These are phyloP conservation scores for Anastatica hierochuntica DNA, from an alignment of 345 rosid species.

Conservation along the genomic window DNA sequence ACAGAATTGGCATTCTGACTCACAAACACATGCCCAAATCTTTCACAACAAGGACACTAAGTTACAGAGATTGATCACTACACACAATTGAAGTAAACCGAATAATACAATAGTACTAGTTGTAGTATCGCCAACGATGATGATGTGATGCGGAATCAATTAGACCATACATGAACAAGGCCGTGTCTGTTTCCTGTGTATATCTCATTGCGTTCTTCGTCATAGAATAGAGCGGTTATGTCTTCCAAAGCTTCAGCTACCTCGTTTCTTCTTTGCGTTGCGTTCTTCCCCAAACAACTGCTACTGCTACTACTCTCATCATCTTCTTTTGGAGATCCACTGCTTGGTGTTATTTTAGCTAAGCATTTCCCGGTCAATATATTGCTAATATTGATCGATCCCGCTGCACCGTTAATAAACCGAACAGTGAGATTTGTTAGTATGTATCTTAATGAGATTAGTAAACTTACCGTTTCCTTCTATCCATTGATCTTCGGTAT, in stretches of 20 bases:
- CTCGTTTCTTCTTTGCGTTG: conserved; percentile 43
- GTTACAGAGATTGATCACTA: conserved; percentile 17
- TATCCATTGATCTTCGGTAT: conserved; percentile 77
- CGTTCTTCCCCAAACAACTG: no score
- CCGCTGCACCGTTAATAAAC: conserved; percentile 36
- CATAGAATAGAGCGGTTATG: conserved; percentile 83
- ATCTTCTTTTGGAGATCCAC: conserved; percentile 40
- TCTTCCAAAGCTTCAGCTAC: conserved; percentile 80
- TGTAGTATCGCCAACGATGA: no score
- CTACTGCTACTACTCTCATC: conserved; percentile 45
- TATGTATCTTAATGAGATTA: neutral
- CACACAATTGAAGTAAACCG: conserved; percentile 21
- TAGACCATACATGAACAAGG: conserved; percentile 86
- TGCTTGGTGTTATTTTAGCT: conserved; percentile 64
- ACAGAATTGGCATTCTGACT: conserved; percentile 13
- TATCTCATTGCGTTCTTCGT: conserved; percentile 89
- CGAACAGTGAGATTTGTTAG: neutral
- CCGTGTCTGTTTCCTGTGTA: conserved; percentile 83
- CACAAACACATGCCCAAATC: conserved; percentile 19
- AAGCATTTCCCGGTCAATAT: conserved; percentile 96
- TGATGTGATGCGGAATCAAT: conserved; percentile 47
- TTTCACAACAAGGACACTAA: conserved; percentile 16
- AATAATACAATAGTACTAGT: conserved; percentile 21
- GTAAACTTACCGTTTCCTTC: conserved; percentile 65
- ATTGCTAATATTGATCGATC: no score